phyloP scores from a whole-genome alignment of 257 asterid genomes.

The Fraxinus cuspidata region DNA sequence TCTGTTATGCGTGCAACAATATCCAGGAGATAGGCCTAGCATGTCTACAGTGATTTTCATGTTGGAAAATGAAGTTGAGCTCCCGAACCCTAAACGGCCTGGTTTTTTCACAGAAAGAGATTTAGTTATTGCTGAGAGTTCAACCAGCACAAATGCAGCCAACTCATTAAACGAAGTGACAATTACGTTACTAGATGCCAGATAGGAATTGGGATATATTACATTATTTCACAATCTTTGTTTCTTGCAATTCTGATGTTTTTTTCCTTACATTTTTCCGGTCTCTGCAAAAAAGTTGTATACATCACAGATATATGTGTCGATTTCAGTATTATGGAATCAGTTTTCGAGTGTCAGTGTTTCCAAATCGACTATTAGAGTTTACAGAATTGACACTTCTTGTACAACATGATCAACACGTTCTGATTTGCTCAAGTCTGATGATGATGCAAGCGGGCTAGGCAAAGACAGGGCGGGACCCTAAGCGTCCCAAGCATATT shows the following conservation, averaged over 20 bases:
- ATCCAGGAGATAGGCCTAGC: conserved; percentile 9
- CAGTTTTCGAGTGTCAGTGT: not conserved
- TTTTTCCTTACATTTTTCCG: not conserved
- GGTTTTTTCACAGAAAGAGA: conserved; percentile 14
- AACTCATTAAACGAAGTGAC: not conserved
- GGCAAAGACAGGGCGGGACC: no score
- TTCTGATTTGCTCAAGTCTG: no score
- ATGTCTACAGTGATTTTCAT: conserved; percentile 4
- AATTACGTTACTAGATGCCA: not conserved
- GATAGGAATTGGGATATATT: not conserved
- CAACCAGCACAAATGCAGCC: not conserved
- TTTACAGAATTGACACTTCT: no score
- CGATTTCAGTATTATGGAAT: not conserved
- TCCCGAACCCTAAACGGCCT: conserved; percentile 21
- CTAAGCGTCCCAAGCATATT: not conserved
- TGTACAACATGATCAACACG: no score
- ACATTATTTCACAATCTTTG: not conserved
- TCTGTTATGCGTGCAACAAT: conserved; percentile 16
- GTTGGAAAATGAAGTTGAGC: not conserved
- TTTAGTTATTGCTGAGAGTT: not conserved
- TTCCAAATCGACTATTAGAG: not conserved
- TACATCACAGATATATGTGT: conserved; percentile 10
- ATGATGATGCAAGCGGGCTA: no score
- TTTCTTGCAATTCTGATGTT: not conserved
- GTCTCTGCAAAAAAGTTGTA: not conserved